phyloP scores from a whole-genome alignment of 2,329 filamentous ascomycete species.

The Xylaria sp. region DNA sequence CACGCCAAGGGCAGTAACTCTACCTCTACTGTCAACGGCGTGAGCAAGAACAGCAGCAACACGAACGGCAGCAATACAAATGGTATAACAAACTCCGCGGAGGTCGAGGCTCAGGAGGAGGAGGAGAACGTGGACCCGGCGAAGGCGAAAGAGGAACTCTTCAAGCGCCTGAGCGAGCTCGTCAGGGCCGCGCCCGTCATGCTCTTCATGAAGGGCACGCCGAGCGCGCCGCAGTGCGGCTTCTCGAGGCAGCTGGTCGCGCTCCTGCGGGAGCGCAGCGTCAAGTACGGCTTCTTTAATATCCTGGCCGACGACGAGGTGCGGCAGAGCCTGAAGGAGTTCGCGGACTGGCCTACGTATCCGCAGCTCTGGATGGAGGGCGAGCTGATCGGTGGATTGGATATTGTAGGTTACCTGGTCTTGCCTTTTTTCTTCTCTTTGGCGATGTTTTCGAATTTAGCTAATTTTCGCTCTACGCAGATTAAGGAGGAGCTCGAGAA shows the following conservation, averaged over 20 bases:
- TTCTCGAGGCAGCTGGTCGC: slow-evolving; percentile 92
- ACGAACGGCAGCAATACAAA: slow-evolving; percentile 53
- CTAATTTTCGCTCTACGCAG: slow-evolving; percentile 57
- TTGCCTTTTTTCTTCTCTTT: not conserved
- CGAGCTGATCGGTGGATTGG: slow-evolving; percentile 90
- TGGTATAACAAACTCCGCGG: slow-evolving; percentile 24
- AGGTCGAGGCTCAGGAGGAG: slow-evolving; percentile 51
- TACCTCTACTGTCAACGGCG: too few species aligned
- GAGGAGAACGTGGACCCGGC: slow-evolving; percentile 58
- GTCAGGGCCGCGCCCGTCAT: slow-evolving; percentile 97
- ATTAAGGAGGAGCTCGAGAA: slow-evolving; percentile 93
- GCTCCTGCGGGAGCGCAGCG: slow-evolving; percentile 85
- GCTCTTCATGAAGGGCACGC: slow-evolving; percentile 99
- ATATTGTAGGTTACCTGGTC: slow-evolving; percentile 78
- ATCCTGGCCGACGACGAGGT: slow-evolving; percentile 98
- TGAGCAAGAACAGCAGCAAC: slow-evolving; percentile 40
- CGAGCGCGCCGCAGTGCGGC: slow-evolving; percentile 86
- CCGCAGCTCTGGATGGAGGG: slow-evolving; percentile 94
- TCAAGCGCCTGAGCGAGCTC: slow-evolving; percentile 81
- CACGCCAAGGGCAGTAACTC: slow-evolving; percentile 65
- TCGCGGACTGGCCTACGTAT: slow-evolving; percentile 98
- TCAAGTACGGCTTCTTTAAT: slow-evolving; percentile 99
- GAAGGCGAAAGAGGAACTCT: slow-evolving; percentile 83
- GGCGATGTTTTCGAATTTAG: not conserved
- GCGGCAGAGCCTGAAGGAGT: slow-evolving; percentile 94